phyloP scores from a whole-genome alignment of 2,329 filamentous ascomycete species.

The Lachnellula suecica region DNA sequence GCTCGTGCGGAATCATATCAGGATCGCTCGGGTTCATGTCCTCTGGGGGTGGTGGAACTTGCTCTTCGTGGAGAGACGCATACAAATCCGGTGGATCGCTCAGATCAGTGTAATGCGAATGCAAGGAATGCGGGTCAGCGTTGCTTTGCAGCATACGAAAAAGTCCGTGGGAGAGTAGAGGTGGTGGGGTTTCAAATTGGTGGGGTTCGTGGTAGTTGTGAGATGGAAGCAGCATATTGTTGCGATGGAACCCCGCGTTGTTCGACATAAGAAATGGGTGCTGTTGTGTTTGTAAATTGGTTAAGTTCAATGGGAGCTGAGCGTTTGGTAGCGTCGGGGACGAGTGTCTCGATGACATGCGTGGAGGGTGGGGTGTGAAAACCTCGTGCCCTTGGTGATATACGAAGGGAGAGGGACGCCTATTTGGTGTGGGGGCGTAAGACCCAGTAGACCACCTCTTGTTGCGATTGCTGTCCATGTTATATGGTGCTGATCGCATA shows the following conservation, averaged over 20 bases:
- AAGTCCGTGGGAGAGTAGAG: conserved; percentile 67
- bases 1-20: conserved; percentile 74
- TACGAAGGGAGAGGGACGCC: conserved; percentile 59
- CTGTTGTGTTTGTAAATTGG: conserved; percentile 56
- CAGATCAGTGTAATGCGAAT: conserved; percentile 70
- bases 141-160: conserved; percentile 77
- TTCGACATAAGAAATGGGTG: conserved; percentile 55
- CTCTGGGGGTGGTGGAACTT: conserved; percentile 70
- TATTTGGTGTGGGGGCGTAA: conserved; percentile 56
- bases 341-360: conserved; percentile 53
- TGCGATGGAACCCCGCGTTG: conserved; percentile 49
- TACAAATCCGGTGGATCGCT: conserved; percentile 78
- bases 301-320: conserved; percentile 45
- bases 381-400: conserved; percentile 62
- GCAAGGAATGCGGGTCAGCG: conserved; percentile 64
- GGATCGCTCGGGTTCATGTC: conserved; percentile 80
- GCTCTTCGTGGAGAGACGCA: conserved; percentile 71
- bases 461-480: conserved; percentile 61
- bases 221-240: conserved; percentile 59
- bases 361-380: conserved; percentile 53
- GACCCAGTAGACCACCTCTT: conserved; percentile 81
- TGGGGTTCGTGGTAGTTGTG: conserved; percentile 47
- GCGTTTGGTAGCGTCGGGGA: conserved; percentile 43
- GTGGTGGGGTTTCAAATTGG: conserved; percentile 58
- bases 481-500: conserved; percentile 70